phyloP scores from a whole-genome alignment of 1,139 yeast genomes.

The Geotrichum reessii region DNA sequence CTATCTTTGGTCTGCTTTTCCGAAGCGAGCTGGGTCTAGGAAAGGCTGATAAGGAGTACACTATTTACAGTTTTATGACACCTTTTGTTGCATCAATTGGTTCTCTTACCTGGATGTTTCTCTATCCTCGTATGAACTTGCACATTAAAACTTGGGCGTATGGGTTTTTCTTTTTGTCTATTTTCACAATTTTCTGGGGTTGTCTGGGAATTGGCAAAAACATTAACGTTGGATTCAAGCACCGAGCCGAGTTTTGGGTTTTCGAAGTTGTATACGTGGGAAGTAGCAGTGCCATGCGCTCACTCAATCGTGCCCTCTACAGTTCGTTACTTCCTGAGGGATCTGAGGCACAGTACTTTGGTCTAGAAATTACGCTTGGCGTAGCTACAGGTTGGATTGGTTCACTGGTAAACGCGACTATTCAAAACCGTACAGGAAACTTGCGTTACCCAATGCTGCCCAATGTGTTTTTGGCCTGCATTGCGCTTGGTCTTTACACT shows the following conservation, averaged over 20 bases:
- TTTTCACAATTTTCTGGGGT: slow-evolving; percentile 43
- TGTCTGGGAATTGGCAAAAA: slow-evolving; percentile 38
- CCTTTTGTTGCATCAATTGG: slow-evolving; percentile 39
- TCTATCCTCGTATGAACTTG: slow-evolving; percentile 33
- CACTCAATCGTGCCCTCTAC: slow-evolving; percentile 40
- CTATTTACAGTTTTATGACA: slow-evolving; percentile 42
- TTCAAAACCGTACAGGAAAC: slow-evolving; percentile 42
- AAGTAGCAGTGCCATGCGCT: slow-evolving; percentile 40
- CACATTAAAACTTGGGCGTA: slow-evolving; percentile 39
- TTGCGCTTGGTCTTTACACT: slow-evolving; percentile 32
- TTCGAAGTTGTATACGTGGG: slow-evolving; percentile 41
- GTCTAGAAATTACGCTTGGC: slow-evolving; percentile 43
- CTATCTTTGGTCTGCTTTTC: slow-evolving; percentile 41
- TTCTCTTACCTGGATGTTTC: slow-evolving; percentile 40
- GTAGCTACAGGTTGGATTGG: slow-evolving; percentile 47
- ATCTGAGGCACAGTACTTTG: slow-evolving; percentile 45
- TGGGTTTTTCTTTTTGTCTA: slow-evolving; percentile 34
- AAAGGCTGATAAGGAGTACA: slow-evolving; percentile 40
- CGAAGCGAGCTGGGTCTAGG: slow-evolving; percentile 44
- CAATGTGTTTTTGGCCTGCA: slow-evolving; percentile 35
- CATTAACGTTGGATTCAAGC: slow-evolving; percentile 40
- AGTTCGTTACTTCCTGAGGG: slow-evolving; percentile 43
- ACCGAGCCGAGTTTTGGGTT: slow-evolving; percentile 45
- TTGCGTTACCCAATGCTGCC: slow-evolving; percentile 42
- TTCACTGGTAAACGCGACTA: slow-evolving; percentile 40